phyloP scores from a whole-genome alignment of 768 basidiomycete species.

The Hortiboletus flavorubellus region DNA sequence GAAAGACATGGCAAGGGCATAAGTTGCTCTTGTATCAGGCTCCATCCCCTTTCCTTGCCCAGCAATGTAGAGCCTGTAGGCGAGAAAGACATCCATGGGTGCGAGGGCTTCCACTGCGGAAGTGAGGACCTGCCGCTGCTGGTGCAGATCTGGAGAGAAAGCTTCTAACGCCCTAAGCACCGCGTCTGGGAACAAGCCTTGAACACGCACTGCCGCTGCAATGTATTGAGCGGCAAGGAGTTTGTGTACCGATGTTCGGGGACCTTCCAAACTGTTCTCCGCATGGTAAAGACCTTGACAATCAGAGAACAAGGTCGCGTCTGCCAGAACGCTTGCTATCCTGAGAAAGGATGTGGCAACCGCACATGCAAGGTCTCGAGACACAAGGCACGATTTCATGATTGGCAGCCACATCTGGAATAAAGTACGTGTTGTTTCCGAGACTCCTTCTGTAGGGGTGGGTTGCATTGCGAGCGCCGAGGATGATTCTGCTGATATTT shows the following conservation, averaged over 20 bases:
- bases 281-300: slow-evolving; percentile 34
- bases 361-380: slow-evolving; percentile 28
- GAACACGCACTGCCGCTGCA: slow-evolving; percentile 27
- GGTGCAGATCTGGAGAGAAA: slow-evolving; percentile 20
- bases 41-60: slow-evolving; percentile 21
- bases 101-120: slow-evolving; percentile 19
- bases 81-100: slow-evolving; percentile 29
- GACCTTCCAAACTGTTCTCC: slow-evolving; percentile 21
- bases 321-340: slow-evolving; percentile 38
- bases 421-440: slow-evolving; percentile 32
- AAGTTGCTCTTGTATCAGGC: slow-evolving; percentile 22
- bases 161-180: slow-evolving; percentile 32
- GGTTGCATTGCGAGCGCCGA: neutral
- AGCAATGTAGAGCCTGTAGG: slow-evolving; percentile 35
- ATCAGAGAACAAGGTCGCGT: slow-evolving; percentile 35
- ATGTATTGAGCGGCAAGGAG: slow-evolving; percentile 24
- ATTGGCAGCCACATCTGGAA: slow-evolving; percentile 40
- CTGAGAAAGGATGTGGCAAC: slow-evolving; percentile 45
- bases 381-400: slow-evolving; percentile 25
- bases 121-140: slow-evolving; percentile 29
- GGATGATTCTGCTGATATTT: slow-evolving; percentile 12
- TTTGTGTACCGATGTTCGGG: neutral
- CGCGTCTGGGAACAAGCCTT: slow-evolving; percentile 24
- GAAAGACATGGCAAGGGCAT: slow-evolving; percentile 32
- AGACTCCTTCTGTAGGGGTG: slow-evolving; percentile 11